Evolutionary conservation across 2,329 filamentous ascomycete genomes (phyloP).

Genomic region (Colletotrichum sp.): DNA sequence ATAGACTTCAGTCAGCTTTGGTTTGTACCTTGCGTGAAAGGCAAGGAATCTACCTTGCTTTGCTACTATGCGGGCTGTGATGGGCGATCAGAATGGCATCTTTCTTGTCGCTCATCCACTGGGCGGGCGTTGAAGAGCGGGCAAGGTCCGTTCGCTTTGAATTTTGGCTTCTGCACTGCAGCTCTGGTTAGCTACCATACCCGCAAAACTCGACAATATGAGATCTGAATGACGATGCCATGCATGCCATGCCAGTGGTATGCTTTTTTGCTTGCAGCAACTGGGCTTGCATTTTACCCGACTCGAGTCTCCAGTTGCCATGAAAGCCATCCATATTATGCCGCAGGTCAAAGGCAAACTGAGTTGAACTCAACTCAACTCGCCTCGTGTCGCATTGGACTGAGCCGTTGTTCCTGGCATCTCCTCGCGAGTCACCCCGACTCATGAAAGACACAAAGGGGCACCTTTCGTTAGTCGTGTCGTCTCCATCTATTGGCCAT

Average conservation of each 20-base stretch:
- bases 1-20: not conserved
- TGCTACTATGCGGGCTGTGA: not conserved
- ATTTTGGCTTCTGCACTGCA: constrained; percentile 4
- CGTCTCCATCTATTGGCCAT: not conserved
- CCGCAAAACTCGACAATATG: not conserved
- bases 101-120: not conserved
- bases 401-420: not conserved
- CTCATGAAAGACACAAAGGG: not conserved
- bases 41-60: not conserved
- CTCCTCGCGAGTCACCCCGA: not conserved
- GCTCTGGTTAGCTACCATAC: not conserved
- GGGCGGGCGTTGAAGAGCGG: not conserved
- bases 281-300: not conserved
- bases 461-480: not conserved
- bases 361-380: constrained; percentile 9
- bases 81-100: not conserved
- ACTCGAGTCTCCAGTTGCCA: not conserved
- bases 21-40: constrained; percentile 1
- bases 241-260: not conserved
- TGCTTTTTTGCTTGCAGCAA: not conserved
- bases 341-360: not conserved
- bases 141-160: not conserved
- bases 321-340: not conserved
- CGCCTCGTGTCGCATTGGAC: constrained; percentile 5
- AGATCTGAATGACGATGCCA: constrained; percentile 12